Evolutionary conservation across 345 rosid species (phyloP).

Genomic region (Melastoma malabathricum): DNA sequence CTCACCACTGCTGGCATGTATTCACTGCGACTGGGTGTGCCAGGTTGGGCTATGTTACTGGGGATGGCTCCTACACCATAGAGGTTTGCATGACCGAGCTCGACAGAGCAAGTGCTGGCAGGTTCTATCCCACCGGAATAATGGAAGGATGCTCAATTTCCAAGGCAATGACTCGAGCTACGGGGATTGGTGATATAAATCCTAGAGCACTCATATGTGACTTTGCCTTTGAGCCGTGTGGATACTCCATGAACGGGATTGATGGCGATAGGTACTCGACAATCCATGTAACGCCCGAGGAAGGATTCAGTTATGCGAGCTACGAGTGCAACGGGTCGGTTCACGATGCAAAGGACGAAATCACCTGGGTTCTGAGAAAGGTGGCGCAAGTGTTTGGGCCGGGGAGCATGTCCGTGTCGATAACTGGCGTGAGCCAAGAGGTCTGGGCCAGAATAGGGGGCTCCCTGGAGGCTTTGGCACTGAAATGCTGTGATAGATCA

Average conservation of each 20-base stretch:
- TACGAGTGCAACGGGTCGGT: slow-evolving; percentile 69
- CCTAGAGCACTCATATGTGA: slow-evolving; percentile 64
- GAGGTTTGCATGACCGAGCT: slow-evolving; percentile 98
- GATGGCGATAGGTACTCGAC: slow-evolving; percentile 88
- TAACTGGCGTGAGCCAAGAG: slow-evolving; percentile 39
- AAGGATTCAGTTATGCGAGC: slow-evolving; percentile 91
- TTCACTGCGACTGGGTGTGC: slow-evolving; percentile 47
- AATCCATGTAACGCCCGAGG: slow-evolving; percentile 95
- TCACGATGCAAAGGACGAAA: slow-evolving; percentile 37
- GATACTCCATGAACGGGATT: slow-evolving; percentile 96
- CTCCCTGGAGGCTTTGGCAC: slow-evolving; percentile 49
- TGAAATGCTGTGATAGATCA: slow-evolving; percentile 58
- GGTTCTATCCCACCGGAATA: slow-evolving; percentile 43
- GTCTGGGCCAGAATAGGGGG: slow-evolving; percentile 51
- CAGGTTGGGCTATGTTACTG: slow-evolving; percentile 1
- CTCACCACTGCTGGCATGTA: slow-evolving; percentile 78
- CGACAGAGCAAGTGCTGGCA: slow-evolving; percentile 41
- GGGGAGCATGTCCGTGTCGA: slow-evolving; percentile 47
- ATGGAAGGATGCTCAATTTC: slow-evolving; percentile 33
- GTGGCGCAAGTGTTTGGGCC: slow-evolving; percentile 78
- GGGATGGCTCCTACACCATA: slow-evolving; percentile 25
- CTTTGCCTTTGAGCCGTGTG: slow-evolving; percentile 93
- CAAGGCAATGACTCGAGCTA: slow-evolving; percentile 65
- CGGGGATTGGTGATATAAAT: slow-evolving; percentile 54
- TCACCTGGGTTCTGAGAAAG: slow-evolving; percentile 37